These are phyloP conservation scores for Periconia digitata DNA, from an alignment of 2,329 filamentous ascomycete species.

Conservation along the genomic window DNA sequence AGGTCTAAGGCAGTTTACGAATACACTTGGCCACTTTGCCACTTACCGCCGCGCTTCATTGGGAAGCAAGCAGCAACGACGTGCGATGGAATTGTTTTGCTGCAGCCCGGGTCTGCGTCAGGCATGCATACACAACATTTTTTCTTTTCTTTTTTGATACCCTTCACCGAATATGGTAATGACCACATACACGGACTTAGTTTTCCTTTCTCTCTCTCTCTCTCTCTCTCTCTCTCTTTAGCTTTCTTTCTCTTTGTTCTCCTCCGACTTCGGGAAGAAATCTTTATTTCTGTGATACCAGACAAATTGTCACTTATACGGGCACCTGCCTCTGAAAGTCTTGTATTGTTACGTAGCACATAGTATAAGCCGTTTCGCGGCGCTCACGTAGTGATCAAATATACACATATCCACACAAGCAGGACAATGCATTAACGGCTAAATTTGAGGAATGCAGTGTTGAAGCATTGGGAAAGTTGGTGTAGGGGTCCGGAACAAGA, in stretches of 20 bases:
- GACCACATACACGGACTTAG: slow-evolving; percentile 21
- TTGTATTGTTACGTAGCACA: slow-evolving; percentile 7
- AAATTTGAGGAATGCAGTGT: too few relatives aligned
- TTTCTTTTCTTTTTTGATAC: slow-evolving; percentile 14
- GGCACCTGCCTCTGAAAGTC: slow-evolving; percentile 22
- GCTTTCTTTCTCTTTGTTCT: too few relatives aligned
- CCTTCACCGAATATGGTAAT: slow-evolving; percentile 27
- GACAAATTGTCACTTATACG: slow-evolving; percentile 39
- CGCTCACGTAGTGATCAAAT: too few relatives aligned
- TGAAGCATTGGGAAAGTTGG: too few relatives aligned
- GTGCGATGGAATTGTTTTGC: neutral
- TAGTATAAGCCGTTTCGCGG: too few relatives aligned
- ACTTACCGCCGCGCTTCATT: neutral
- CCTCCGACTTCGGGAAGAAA: slow-evolving; percentile 29
- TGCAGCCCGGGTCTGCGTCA: slow-evolving; percentile 16
- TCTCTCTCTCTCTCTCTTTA: neutral
- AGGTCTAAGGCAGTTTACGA: slow-evolving; percentile 6
- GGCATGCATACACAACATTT: slow-evolving; percentile 4
- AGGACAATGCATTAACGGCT: too few relatives aligned
- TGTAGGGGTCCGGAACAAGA: too few relatives aligned
- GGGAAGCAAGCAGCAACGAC: neutral
- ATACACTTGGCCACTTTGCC: neutral
- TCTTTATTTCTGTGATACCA: slow-evolving; percentile 40
- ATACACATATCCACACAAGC: slow-evolving; percentile 9
- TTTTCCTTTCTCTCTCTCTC: neutral